Evolutionary conservation across 805 yeast genomes (phyloP).

Genomic region (Pichia thaimueangensis): DNA sequence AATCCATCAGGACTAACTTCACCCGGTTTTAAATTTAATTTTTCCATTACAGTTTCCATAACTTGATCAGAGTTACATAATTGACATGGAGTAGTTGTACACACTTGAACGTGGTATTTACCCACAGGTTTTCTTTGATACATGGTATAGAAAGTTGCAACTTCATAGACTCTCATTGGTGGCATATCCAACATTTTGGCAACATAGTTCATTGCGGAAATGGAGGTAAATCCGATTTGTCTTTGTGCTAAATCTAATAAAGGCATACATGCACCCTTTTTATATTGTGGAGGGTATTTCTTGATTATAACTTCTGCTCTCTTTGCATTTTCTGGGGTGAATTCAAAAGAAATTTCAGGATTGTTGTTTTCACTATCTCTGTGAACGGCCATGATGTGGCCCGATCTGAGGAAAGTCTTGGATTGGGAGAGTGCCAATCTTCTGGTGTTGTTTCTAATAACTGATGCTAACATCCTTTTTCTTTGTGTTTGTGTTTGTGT

Average conservation of each 20-base stretch:
- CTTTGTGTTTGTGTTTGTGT: neutral
- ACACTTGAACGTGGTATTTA: constrained; percentile 73
- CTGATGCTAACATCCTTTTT: constrained; percentile 2
- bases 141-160: constrained; percentile 90
- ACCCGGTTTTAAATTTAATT: constrained; percentile 64
- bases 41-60: constrained; percentile 58
- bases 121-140: constrained; percentile 84
- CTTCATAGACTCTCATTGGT: constrained; percentile 91
- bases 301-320: constrained; percentile 69
- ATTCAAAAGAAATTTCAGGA: constrained; percentile 64
- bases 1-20: constrained; percentile 69
- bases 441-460: constrained; percentile 7
- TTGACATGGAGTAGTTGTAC: constrained; percentile 89
- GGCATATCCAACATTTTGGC: constrained; percentile 83
- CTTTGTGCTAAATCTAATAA: constrained; percentile 81
- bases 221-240: constrained; percentile 79
- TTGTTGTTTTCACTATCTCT: constrained; percentile 67
- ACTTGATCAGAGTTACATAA: constrained; percentile 77
- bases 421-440: constrained; percentile 2
- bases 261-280: constrained; percentile 86
- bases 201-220: constrained; percentile 84
- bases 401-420: constrained; percentile 16
- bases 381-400: constrained; percentile 50
- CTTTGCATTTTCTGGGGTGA: constrained; percentile 53
- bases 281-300: constrained; percentile 81